A percentile compares a stretch with the other conserved stretches of the same genome.
Conservation (phyloP, 2,329 filamentous ascomycete genomes). For the Passalora sequoiae region DNA sequence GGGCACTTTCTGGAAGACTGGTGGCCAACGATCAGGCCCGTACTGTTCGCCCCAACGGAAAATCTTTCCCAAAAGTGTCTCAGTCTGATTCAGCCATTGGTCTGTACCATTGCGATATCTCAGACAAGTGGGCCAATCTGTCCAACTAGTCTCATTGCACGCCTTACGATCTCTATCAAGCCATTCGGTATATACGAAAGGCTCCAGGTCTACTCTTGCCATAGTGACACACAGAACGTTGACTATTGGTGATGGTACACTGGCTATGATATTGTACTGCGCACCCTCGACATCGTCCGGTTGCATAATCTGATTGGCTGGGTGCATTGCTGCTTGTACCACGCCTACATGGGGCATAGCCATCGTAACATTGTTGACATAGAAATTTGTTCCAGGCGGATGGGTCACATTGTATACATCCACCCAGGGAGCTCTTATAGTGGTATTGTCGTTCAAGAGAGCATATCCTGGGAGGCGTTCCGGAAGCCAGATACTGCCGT, state of each 20-base stretch:
- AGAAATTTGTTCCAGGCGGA: slow-evolving; percentile 33
- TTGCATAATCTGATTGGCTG: slow-evolving; percentile 63
- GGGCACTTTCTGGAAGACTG: not conserved
- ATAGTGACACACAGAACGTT: slow-evolving; percentile 71
- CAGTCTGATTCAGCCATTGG: slow-evolving; percentile 6
- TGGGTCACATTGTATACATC: slow-evolving; percentile 53
- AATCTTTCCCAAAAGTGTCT: slow-evolving; percentile 56
- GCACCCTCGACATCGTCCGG: slow-evolving; percentile 59
- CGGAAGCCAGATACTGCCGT: slow-evolving; percentile 43
- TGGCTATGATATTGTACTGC: slow-evolving; percentile 62
- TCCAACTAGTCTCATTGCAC: slow-evolving; percentile 11
- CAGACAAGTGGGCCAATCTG: slow-evolving; percentile 9
- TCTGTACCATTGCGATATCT: slow-evolving; percentile 1
- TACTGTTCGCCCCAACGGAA: slow-evolving; percentile 58
- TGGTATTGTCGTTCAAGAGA: slow-evolving; percentile 67
- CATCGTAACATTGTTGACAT: slow-evolving; percentile 71
- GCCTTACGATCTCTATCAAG: slow-evolving; percentile 32
- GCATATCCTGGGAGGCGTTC: slow-evolving; percentile 56
- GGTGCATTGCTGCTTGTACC: slow-evolving; percentile 57
- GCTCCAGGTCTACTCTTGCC: slow-evolving; percentile 53
- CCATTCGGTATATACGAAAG: slow-evolving; percentile 62
- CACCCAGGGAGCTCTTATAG: slow-evolving; percentile 65
- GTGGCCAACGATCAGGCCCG: not conserved
- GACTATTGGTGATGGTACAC: slow-evolving; percentile 63
- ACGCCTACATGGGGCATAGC: slow-evolving; percentile 72